phyloP scores from a whole-genome alignment of 2,329 filamentous ascomycete species.

The Hypoxylon sp. region DNA sequence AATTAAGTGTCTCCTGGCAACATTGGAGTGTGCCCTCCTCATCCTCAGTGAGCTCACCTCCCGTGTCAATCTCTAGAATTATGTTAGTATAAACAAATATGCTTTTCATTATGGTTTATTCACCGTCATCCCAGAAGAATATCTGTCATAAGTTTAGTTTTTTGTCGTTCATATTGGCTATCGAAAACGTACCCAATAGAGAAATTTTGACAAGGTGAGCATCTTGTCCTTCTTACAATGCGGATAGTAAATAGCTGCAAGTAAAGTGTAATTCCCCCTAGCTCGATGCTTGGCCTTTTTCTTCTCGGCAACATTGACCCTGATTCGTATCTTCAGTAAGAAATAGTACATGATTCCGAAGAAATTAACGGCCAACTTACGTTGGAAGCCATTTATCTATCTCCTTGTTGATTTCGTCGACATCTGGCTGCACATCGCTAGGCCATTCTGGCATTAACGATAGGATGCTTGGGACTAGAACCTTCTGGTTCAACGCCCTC shows the following conservation, averaged over 20 bases:
- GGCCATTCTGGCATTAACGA: conserved; percentile 52
- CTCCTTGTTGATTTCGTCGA: conserved; percentile 49
- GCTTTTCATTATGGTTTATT: background rate
- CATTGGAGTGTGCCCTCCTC: conserved; percentile 47
- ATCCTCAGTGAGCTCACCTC: conserved; percentile 52
- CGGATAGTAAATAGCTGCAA: conserved; percentile 51
- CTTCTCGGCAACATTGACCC: conserved; percentile 48
- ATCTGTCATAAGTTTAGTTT: conserved; percentile 40
- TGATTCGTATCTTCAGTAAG: conserved; percentile 34
- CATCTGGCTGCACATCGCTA: conserved; percentile 47
- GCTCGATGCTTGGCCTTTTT: conserved; percentile 52
- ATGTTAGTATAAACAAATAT: conserved; percentile 6
- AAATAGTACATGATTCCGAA: background rate
- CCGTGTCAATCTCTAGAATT: conserved; percentile 50
- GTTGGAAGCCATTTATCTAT: conserved; percentile 52
- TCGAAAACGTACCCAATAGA: conserved; percentile 50
- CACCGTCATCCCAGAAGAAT: conserved; percentile 54
- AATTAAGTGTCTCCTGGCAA: conserved; percentile 48
- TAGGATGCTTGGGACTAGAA: conserved; percentile 50
- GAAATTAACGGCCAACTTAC: conserved; percentile 33
- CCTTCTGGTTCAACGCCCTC: conserved; percentile 47
- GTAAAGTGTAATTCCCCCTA: conserved; percentile 50
- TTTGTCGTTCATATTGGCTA: background rate
- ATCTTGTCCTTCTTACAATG: conserved; percentile 52
- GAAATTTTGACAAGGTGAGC: conserved; percentile 49